phyloP scores from a whole-genome alignment of 1,139 yeast genomes.

The Magnusiomyces magnusii region DNA sequence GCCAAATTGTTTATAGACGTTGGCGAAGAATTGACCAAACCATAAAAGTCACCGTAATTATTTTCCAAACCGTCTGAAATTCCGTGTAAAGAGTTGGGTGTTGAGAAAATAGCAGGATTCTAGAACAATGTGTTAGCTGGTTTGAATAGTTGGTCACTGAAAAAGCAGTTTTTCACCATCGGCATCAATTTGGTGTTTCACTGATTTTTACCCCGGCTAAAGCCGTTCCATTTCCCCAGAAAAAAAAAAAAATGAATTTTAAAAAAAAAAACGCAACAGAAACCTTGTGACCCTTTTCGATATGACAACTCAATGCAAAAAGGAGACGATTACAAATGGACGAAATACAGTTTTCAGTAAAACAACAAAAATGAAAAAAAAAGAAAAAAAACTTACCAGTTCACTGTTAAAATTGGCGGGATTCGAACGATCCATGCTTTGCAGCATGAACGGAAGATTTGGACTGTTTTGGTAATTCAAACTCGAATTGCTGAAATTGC shows the following conservation, averaged over 20 bases:
- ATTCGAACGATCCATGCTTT: neutral
- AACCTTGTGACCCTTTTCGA: no score
- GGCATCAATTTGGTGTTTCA: no score
- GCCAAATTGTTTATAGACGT: neutral
- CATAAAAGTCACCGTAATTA: conserved; percentile 4
- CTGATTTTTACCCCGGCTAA: no score
- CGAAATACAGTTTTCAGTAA: neutral
- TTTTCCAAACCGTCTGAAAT: neutral
- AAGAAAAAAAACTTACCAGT: neutral
- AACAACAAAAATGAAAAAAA: neutral
- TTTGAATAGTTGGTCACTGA: neutral
- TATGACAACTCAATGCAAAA: no score
- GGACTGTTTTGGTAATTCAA: no score
- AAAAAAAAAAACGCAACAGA: no score
- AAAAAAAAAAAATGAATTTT: no score
- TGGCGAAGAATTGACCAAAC: neutral
- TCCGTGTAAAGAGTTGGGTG: neutral
- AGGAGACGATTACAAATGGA: no score
- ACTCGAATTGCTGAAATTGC: no score
- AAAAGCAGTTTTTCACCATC: no score
- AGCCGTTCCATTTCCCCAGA: no score
- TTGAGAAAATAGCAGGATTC: neutral
- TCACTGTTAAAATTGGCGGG: neutral
- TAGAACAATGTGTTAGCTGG: no score
- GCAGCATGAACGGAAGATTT: neutral